Conservation (phyloP, 352 stramenopile species). For the Thalassiosira delicatula region DNA sequence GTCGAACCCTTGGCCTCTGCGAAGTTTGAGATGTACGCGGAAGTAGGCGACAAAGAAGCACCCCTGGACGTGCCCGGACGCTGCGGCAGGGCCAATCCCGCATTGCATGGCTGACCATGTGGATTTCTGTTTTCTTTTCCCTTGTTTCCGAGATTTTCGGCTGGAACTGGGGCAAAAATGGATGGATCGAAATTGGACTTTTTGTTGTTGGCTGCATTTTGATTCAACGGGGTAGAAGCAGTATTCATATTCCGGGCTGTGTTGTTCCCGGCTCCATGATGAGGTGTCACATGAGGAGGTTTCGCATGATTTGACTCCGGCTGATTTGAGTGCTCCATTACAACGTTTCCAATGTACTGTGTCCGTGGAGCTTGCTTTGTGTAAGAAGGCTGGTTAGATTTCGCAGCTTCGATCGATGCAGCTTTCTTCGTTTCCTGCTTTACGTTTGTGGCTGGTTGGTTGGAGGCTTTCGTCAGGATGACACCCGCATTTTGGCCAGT, state of each 20-base stretch:
- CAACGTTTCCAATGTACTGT: conserved; percentile 47
- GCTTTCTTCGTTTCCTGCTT: conserved; percentile 11
- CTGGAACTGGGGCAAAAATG: no score
- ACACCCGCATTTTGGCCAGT: conserved; percentile 17
- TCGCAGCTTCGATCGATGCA: background rate
- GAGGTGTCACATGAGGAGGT: no score
- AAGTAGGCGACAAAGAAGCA: conserved; percentile 4
- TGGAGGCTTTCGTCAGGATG: conserved; percentile 7
- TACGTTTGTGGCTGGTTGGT: background rate
- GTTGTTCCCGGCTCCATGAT: no score
- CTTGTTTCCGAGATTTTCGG: no score
- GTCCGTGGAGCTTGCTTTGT: conserved; percentile 25
- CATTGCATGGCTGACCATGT: background rate
- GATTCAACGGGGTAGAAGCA: no score
- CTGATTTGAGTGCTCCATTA: no score
- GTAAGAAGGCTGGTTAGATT: conserved; percentile 6
- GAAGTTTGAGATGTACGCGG: conserved; percentile 19
- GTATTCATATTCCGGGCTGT: no score
- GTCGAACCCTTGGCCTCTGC: background rate
- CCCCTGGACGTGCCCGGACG: conserved; percentile 41
- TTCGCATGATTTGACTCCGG: no score
- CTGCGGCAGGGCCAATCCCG: conserved; percentile 27
- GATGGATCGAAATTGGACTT: no score
- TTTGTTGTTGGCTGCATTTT: no score
- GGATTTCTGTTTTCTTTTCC: conserved; percentile 48